A percentile compares a stretch with the other conserved stretches of the same genome.
Evolutionary conservation across 306 rosid genomes (phyloP).

Genomic region (Trifolium pratense): DNA sequence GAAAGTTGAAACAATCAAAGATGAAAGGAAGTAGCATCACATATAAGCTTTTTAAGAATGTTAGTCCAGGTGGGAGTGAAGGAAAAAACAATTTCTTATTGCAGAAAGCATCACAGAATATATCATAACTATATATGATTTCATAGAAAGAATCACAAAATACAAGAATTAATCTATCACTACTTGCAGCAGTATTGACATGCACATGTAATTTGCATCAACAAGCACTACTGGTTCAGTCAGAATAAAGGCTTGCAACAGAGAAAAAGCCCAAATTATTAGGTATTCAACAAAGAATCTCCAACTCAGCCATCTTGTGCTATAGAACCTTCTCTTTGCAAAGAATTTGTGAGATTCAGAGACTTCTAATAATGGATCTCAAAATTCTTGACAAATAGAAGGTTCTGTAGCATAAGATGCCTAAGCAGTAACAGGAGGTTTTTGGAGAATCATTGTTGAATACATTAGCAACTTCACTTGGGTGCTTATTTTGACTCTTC

Average conservation of each 20-base stretch:
- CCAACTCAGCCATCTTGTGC: too few relatives aligned
- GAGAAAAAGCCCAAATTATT: not conserved
- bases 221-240: not conserved
- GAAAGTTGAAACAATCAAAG: not conserved
- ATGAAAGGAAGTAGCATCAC: not conserved
- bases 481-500: too few relatives aligned
- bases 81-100: too few relatives aligned
- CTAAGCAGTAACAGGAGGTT: too few relatives aligned
- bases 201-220: not conserved
- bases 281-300: not conserved
- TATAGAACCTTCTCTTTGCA: too few relatives aligned
- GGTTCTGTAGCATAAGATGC: too few relatives aligned
- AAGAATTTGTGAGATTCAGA: too few relatives aligned
- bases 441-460: too few relatives aligned
- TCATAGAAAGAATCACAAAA: not conserved
- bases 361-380: too few relatives aligned
- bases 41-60: not conserved
- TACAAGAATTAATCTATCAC: not conserved
- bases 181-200: not conserved
- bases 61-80: not conserved
- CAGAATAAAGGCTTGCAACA: not conserved
- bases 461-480: too few relatives aligned
- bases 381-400: too few relatives aligned
- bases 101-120: not conserved
- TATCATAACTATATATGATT: too few relatives aligned